Percentiles rank a stretch among this genome's conserved stretches.
phyloP scores from a whole-genome alignment of 345 rosid genomes.

The Acer saccharum region DNA sequence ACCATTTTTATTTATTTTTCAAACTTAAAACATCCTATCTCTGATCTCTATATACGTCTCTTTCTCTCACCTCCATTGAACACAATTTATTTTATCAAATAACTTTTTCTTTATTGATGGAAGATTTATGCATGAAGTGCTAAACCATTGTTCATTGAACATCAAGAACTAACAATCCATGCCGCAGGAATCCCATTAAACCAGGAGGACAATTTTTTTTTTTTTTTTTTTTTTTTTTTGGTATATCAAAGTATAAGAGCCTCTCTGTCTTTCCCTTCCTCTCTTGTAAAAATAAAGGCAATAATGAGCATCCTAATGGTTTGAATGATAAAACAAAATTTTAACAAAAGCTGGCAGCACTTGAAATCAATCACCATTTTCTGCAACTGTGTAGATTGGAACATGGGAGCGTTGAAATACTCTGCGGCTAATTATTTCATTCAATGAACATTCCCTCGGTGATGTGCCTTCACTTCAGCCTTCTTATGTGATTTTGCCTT shows the following conservation, averaged over 20 bases:
- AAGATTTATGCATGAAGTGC: background rate
- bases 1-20: too few relatives aligned
- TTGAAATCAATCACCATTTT: background rate
- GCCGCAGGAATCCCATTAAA: background rate
- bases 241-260: background rate
- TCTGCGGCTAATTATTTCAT: background rate
- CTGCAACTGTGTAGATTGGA: background rate
- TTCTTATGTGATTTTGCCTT: constrained; percentile 10
- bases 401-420: background rate
- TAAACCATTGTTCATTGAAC: background rate
- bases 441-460: background rate
- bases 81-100: too few relatives aligned
- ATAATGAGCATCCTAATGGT: background rate
- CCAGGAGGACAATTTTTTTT: background rate
- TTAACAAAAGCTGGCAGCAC: background rate
- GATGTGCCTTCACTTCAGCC: constrained; percentile 8
- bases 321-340: background rate
- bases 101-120: background rate
- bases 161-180: background rate
- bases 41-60: too few relatives aligned
- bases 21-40: too few relatives aligned
- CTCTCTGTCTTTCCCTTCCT: background rate
- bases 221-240: too few relatives aligned
- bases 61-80: too few relatives aligned
- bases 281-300: background rate